Conservation (phyloP, 176 grass and related monocot genomes). For the Pontederia crassipes region DNA sequence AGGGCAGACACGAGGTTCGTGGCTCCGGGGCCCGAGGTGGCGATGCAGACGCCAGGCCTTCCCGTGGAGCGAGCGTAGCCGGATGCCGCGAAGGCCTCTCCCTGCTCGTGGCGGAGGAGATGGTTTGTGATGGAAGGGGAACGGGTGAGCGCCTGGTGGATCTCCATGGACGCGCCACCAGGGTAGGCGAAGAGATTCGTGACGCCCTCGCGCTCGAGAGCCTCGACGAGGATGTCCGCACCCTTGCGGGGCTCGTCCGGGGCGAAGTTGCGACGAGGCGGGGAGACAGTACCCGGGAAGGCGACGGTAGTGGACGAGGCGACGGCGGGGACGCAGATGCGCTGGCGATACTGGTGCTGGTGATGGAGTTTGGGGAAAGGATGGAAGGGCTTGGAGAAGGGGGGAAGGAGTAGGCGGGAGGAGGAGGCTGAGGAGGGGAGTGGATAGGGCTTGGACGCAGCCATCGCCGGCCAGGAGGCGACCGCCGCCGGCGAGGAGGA, state of each 20-base stretch:
- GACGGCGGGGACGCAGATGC: slow-evolving; percentile 3
- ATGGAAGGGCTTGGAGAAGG: not conserved
- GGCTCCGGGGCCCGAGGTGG: slow-evolving; percentile 87
- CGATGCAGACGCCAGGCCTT: slow-evolving; percentile 70
- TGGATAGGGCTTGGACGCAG: not conserved
- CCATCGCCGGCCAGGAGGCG: not conserved
- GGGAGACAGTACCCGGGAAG: not conserved
- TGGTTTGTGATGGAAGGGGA: slow-evolving; percentile 79
- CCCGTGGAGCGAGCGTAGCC: slow-evolving; percentile 80
- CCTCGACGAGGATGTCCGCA: slow-evolving; percentile 89
- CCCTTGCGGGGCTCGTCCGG: slow-evolving; percentile 72
- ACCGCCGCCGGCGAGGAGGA: slow-evolving; percentile 1
- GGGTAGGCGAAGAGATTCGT: slow-evolving; percentile 87
- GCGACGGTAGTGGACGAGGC: slow-evolving; percentile 5
- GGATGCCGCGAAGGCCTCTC: slow-evolving; percentile 75
- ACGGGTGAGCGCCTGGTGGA: slow-evolving; percentile 96
- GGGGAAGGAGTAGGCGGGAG: not conserved
- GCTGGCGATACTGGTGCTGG: not conserved
- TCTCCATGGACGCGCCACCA: slow-evolving; percentile 97
- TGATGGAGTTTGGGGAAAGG: not conserved
- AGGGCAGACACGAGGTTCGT: slow-evolving; percentile 96
- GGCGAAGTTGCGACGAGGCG: slow-evolving; percentile 29
- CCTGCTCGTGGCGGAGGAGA: slow-evolving; percentile 94
- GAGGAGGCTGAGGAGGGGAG: not conserved
- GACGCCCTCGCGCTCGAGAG: slow-evolving; percentile 76